Conservation (phyloP, 164 flowering plant genomes). For the Magnolia sinica region DNA sequence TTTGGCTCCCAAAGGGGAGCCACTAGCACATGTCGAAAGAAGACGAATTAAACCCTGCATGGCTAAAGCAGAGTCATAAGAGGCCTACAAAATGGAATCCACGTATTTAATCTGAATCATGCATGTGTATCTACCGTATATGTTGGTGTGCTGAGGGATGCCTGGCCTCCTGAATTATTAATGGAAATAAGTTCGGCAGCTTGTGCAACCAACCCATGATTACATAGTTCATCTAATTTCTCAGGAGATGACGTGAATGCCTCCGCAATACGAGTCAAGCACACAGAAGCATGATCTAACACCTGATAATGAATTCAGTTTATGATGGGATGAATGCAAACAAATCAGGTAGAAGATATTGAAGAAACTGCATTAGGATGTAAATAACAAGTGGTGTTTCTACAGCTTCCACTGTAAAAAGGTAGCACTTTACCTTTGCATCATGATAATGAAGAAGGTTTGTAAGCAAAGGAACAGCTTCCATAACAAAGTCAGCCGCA, state of each 20-base stretch:
- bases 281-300: slow-evolving; percentile 92
- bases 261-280: slow-evolving; percentile 95
- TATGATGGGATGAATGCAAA: background rate
- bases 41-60: slow-evolving; percentile 92
- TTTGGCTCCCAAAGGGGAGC: slow-evolving; percentile 85
- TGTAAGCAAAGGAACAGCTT: slow-evolving; percentile 92
- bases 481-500: slow-evolving; percentile 99
- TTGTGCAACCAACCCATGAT: slow-evolving; percentile 92
- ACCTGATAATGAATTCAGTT: slow-evolving; percentile 44
- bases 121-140: slow-evolving; percentile 63
- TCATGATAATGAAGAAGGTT: slow-evolving; percentile 97
- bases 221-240: slow-evolving; percentile 89
- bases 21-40: slow-evolving; percentile 93
- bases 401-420: background rate
- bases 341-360: background rate
- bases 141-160: slow-evolving; percentile 90
- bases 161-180: slow-evolving; percentile 83
- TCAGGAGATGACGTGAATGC: slow-evolving; percentile 89
- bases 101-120: background rate
- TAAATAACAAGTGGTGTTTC: background rate
- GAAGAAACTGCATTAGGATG: background rate
- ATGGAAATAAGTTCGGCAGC: slow-evolving; percentile 87
- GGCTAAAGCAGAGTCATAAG: slow-evolving; percentile 23
- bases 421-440: slow-evolving; percentile 54
- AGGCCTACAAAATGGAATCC: slow-evolving; percentile 1